Base-by-base conservation (phyloP, 2,329 filamentous ascomycete species). In the Chaetomium strumarium region DNA sequence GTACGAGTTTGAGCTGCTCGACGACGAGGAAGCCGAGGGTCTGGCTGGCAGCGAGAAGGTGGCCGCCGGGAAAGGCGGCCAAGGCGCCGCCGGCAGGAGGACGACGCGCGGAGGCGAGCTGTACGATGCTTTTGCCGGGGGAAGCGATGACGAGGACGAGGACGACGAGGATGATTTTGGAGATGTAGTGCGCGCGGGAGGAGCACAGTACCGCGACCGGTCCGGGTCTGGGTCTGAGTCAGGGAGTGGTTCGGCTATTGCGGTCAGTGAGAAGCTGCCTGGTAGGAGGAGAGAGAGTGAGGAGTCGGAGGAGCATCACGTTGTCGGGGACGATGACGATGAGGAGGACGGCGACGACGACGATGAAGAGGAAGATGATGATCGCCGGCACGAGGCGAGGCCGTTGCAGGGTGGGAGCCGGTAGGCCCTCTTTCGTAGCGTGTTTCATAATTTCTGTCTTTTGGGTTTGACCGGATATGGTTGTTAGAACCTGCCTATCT, bases 81-180 rank as follows among this genome's bases (percentile, higher is more conserved):
- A 24, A 7, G 42, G 14, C 7, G 43, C 3, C 20, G 47, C 34
- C 70, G 58, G 61, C 71, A 19, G 74, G 75, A 77, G 52, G 52
- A 76, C 79, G 59, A 76, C 78, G 47, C 70, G 89, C 17, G 93
- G 90, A 2, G 90, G 92, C 29, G 92, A 97, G 72, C 73, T 99
- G 41, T 99, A 99, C 68, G 93, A 99, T 74, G 93, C 93, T 5
- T 99, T 99, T 76, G 93, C 93, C 0, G 91, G 89, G 14, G 92
- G 90, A 48, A 83, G 80, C 55, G 78, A 80, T 19, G 93, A 92
- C 53, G 92, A 93, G 52, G 86, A 89, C 52, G 84, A 86, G 19
- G 78, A 80, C 20, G 92, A 92, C 53, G 91, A 93, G 52, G 86
- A 67, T 16, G 72, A 76, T 36, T 44, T 33, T 49, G 52, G 31